A percentile compares a stretch with the other conserved stretches of the same genome.
These are phyloP conservation scores for Phytophthora pistaciae DNA, from an alignment of 352 stramenopile species.

Conservation along the genomic window DNA sequence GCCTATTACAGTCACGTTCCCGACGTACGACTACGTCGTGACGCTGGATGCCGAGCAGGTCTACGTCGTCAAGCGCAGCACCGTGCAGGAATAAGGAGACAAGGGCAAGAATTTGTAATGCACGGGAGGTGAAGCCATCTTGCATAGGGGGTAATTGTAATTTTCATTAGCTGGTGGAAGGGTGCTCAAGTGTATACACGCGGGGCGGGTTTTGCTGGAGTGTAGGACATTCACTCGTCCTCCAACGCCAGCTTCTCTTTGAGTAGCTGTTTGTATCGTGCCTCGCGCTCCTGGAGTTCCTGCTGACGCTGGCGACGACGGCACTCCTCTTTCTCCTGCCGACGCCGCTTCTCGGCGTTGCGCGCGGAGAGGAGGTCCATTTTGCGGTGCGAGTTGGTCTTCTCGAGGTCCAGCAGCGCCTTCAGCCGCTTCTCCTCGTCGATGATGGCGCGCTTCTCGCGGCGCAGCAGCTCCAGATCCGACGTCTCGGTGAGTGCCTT, in stretches of 20 bases:
- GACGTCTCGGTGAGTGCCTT: constrained; percentile 91
- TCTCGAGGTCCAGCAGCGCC: constrained; percentile 94
- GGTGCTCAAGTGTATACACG: constrained; percentile 26
- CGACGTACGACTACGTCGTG: constrained; percentile 73
- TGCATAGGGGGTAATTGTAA: neutral
- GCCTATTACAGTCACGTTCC: constrained; percentile 59
- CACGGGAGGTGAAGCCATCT: constrained; percentile 2
- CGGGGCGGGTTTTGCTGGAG: constrained; percentile 6
- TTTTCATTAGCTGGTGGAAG: constrained; percentile 1
- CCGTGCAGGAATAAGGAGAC: constrained; percentile 33
- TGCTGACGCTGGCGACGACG: constrained; percentile 70
- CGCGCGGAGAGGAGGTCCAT: constrained; percentile 91
- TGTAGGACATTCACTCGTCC: constrained; percentile 17
- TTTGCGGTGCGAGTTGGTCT: constrained; percentile 94
- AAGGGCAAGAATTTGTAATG: neutral
- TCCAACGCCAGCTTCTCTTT: constrained; percentile 87
- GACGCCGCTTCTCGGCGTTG: constrained; percentile 91
- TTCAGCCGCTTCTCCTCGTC: constrained; percentile 95
- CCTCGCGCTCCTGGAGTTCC: constrained; percentile 70
- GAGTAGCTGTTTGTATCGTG: constrained; percentile 76
- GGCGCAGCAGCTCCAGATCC: constrained; percentile 92
- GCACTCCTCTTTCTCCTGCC: constrained; percentile 91
- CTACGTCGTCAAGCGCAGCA: constrained; percentile 80
- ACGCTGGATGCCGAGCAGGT: constrained; percentile 70
- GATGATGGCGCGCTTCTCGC: constrained; percentile 95